Conservation (phyloP, 2,329 filamentous ascomycete species). For the Cladorrhinum sp. region DNA sequence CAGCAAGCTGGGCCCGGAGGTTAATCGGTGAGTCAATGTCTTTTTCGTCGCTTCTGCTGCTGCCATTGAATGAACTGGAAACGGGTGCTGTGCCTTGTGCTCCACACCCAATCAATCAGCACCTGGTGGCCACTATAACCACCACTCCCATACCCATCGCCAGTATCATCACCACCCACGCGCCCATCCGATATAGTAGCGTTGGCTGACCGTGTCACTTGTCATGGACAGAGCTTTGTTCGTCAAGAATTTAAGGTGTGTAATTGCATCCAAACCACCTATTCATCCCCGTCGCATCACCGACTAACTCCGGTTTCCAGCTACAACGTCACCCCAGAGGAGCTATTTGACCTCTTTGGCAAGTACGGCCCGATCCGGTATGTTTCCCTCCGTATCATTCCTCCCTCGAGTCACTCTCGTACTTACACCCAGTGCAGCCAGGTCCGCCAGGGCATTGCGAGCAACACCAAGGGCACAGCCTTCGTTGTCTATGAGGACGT, state of each 20-base stretch:
- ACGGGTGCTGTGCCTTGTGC: conserved; percentile 14
- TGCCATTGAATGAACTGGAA: background rate
- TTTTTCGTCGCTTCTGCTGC: conserved; percentile 12
- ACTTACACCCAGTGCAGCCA: conserved; percentile 58
- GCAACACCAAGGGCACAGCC: conserved; percentile 95
- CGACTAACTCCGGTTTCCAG: conserved; percentile 47
- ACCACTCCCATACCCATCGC: conserved; percentile 5
- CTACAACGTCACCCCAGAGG: conserved; percentile 98
- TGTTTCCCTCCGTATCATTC: conserved; percentile 34
- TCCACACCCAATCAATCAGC: conserved; percentile 24
- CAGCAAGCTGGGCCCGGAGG: conserved; percentile 98
- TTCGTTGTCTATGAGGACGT: conserved; percentile 99
- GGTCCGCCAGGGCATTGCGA: conserved; percentile 96
- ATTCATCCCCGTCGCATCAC: conserved; percentile 36
- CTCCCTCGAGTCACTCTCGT: background rate
- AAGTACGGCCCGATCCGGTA: conserved; percentile 96
- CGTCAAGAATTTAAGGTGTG: conserved; percentile 96
- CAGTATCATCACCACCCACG: conserved; percentile 2
- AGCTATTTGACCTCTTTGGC: conserved; percentile 97
- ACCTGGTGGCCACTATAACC: conserved; percentile 8
- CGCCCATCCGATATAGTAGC: conserved; percentile 20
- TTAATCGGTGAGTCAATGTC: conserved; percentile 75
- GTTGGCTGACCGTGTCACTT: conserved; percentile 19
- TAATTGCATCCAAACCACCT: conserved; percentile 45
- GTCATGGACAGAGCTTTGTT: conserved; percentile 79